Percentiles rank a stretch among this genome's conserved stretches.
phyloP scores from a whole-genome alignment of 371 early-diverging fungal genomes.

The Polyrhizophydium stewartii region DNA sequence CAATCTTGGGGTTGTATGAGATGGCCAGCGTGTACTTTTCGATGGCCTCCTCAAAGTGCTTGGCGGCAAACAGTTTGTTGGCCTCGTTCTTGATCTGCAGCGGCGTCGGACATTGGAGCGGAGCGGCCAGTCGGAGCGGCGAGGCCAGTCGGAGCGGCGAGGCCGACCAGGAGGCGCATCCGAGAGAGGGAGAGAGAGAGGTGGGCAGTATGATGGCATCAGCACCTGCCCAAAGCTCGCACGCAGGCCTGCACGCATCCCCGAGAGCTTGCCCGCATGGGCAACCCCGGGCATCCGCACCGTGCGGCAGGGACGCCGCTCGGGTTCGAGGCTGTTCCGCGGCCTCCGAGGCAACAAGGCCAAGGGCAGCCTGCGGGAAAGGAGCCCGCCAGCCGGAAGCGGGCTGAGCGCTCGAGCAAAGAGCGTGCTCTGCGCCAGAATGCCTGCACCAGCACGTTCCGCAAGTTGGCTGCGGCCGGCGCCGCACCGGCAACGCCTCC shows the following conservation, averaged over 20 bases:
- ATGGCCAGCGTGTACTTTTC: slow-evolving; percentile 83
- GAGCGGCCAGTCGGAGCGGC: background rate
- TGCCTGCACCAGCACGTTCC: too few relatives aligned
- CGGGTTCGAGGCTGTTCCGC: too few relatives aligned
- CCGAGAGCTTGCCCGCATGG: background rate
- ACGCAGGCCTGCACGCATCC: background rate
- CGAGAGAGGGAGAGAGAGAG: background rate
- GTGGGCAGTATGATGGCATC: background rate
- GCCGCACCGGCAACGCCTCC: too few relatives aligned
- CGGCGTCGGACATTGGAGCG: background rate
- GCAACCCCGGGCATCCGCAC: too few relatives aligned
- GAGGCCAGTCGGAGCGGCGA: background rate
- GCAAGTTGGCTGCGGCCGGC: too few relatives aligned
- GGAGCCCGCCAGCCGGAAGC: too few relatives aligned
- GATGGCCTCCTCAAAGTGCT: slow-evolving; percentile 78
- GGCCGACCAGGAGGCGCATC: background rate
- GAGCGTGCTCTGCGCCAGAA: too few relatives aligned
- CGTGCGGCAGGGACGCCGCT: too few relatives aligned
- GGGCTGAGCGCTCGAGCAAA: too few relatives aligned
- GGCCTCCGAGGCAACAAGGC: too few relatives aligned
- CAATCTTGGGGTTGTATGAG: slow-evolving; percentile 70
- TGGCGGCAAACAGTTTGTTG: slow-evolving; percentile 67
- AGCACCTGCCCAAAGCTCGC: background rate
- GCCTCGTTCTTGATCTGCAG: slow-evolving; percentile 67
- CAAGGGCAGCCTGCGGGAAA: too few relatives aligned